Conservation (phyloP, 2,329 filamentous ascomycete species). For the Botryotinia narcissicola region DNA sequence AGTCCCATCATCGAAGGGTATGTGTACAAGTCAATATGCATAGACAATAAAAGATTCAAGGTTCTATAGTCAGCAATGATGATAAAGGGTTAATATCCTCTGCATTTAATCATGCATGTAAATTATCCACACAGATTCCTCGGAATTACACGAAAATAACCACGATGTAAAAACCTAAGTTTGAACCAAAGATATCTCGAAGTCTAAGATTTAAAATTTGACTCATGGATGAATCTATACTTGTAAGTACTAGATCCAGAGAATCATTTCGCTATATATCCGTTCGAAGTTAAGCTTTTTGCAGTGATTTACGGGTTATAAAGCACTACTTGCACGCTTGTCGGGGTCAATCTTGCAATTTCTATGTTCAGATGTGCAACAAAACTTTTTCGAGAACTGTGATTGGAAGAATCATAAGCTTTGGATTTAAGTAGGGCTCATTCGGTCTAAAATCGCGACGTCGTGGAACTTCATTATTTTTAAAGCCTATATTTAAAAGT, state of each 20-base stretch:
- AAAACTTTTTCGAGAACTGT: background rate
- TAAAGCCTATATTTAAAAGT: background rate
- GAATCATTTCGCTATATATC: background rate
- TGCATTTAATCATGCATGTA: background rate
- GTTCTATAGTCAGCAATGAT: background rate
- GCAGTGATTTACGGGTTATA: background rate
- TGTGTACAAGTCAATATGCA: background rate
- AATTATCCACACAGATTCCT: background rate
- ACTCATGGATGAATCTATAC: too few species aligned
- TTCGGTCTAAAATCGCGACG: too few species aligned
- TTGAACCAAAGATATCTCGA: background rate
- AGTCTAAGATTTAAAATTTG: background rate
- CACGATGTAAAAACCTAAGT: background rate
- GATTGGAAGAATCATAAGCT: background rate
- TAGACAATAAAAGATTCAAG: background rate
- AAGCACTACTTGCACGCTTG: background rate
- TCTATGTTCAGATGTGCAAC: background rate
- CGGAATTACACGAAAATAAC: fast-evolving
- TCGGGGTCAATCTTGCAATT: background rate
- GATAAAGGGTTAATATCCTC: background rate
- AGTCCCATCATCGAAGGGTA: fast-evolving
- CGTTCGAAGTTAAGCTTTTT: fast-evolving
- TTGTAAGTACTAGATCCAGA: background rate
- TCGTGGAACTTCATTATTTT: background rate
- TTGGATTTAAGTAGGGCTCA: background rate